phyloP scores from a whole-genome alignment of 331 rosid species.

The Cydonia oblonga region DNA sequence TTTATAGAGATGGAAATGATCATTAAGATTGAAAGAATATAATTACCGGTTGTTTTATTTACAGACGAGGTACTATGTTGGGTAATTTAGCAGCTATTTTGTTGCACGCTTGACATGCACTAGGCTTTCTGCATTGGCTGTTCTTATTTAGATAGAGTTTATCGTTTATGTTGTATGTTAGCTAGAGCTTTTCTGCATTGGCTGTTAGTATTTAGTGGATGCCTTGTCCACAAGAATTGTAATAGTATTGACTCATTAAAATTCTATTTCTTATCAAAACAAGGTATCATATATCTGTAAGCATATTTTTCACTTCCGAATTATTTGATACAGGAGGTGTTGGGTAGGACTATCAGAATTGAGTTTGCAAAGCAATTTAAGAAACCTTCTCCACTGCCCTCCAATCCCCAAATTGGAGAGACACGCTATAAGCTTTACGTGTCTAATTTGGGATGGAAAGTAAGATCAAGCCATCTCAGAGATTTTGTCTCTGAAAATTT shows the following conservation, averaged over 20 bases:
- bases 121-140: background rate
- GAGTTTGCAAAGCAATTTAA: constrained; percentile 62
- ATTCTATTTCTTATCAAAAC: background rate
- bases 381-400: constrained; percentile 55
- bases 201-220: background rate
- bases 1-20: background rate
- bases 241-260: background rate
- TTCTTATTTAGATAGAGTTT: background rate
- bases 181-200: background rate
- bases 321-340: constrained; percentile 45
- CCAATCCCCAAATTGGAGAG: constrained; percentile 38
- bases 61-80: background rate
- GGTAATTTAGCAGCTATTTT: background rate
- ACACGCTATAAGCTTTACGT: constrained; percentile 49
- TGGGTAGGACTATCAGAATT: constrained; percentile 54
- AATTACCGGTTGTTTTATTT: background rate
- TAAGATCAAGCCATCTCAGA: constrained; percentile 64
- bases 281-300: background rate
- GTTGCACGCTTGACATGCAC: background rate
- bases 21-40: constrained; percentile 3
- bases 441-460: constrained; percentile 80
- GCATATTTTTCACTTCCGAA: background rate
- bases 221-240: background rate
- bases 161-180: background rate
- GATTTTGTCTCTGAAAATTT: constrained; percentile 51